Conservation (phyloP, 176 grass and related monocot species). For the Oryza glaberrima region DNA sequence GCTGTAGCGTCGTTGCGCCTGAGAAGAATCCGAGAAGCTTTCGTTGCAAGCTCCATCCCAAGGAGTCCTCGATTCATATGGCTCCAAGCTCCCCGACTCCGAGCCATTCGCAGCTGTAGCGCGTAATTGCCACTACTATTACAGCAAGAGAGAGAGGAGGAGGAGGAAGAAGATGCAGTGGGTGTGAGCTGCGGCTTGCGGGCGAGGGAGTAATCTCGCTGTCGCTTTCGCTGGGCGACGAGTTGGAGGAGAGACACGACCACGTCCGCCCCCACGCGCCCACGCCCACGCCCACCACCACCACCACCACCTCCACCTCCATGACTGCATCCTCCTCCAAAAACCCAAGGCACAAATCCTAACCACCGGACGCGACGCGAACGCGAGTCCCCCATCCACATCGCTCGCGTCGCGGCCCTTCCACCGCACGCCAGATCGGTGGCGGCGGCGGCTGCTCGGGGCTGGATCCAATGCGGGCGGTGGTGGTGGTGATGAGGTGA, state of each 20-base stretch:
- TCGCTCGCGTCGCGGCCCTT: conserved; percentile 27
- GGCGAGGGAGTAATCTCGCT: conserved; percentile 20
- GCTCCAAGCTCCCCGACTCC: too few species aligned
- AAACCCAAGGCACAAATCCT: conserved; percentile 45
- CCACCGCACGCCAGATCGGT: conserved; percentile 61
- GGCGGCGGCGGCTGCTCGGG: neutral
- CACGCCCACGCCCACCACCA: neutral
- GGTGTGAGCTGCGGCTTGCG: neutral
- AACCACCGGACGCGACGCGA: conserved; percentile 34
- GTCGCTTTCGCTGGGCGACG: conserved; percentile 37
- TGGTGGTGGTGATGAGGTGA: neutral
- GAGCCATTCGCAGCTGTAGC: conserved; percentile 11
- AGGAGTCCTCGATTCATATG: too few species aligned
- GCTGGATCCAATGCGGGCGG: conserved; percentile 44
- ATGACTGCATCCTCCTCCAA: conserved; percentile 15
- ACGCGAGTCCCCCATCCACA: neutral
- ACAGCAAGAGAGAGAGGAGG: conserved; percentile 1
- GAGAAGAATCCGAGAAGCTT: conserved; percentile 33
- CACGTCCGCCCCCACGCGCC: neutral
- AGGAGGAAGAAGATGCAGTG: neutral
- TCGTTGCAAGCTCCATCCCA: conserved; percentile 2
- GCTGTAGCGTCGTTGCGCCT: neutral
- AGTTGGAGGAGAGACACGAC: neutral
- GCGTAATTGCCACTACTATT: neutral
- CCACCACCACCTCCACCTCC: neutral